Base-by-base conservation (phyloP, 1,284 basidiomycete species). In the Sporisorium iseilematis-ciliati region DNA sequence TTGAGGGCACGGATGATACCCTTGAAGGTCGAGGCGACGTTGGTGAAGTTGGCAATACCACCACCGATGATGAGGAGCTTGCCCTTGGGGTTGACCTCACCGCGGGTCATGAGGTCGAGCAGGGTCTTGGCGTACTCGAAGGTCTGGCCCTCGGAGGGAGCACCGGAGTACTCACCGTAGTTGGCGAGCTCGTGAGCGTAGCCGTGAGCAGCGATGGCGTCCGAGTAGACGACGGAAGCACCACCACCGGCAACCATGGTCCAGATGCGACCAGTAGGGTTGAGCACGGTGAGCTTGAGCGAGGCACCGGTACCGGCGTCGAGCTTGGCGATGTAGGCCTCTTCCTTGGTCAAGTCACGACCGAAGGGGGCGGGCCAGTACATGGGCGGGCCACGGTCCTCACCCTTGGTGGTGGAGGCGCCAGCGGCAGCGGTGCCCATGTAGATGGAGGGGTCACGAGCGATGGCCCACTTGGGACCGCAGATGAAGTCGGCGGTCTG, bases 41-140 rank as follows among this genome's bases (percentile, higher is more conserved):
- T 98, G 86, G 95, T 98, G 88, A 99, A 99, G 91, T 99, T 99
- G 88, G 96, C 96, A 79, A 98, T 97, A 88, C 96, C 96, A 88
- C 97, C 97, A 87, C 96, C 97, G 78, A 99, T 97, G 90, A 99
- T 97, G 87, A 99, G 92, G 85, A 99, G 91, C 89, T 99, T 99
- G 88, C 96, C 96, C 56, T 84, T 48, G 12, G 77, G 63, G 78
- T 83, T 78, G 69, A 80, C 77, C 42, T 79, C 78, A 56, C 82
- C 83, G 23, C 96, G 94, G 59, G 94, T 97, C 88, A 99, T 95
- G 75, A 99, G 89, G 87, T 98, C 95, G 82, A 99, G 91, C 86
- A 99, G 95, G 35, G 97, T 99, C 90, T 98, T 98, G 79, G 96
- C 96, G 85, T 99, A 99, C 87, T 99, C 96, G 88, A 96, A 99